phyloP scores from a whole-genome alignment of 2,329 filamentous ascomycete genomes.

The Trichoderma breve region DNA sequence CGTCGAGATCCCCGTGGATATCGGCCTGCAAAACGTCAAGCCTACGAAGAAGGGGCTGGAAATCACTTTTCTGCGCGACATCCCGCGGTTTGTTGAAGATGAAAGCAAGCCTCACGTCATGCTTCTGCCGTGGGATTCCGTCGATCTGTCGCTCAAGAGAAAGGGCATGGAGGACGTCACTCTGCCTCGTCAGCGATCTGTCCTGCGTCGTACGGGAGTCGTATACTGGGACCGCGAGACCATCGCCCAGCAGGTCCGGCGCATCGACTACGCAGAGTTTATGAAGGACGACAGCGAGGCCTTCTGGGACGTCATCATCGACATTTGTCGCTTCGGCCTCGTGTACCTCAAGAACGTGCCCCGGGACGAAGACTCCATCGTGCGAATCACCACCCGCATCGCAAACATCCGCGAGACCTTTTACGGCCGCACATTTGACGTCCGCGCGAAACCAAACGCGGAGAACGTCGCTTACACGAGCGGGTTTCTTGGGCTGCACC shows the following conservation, averaged over 20 bases:
- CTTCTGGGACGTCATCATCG: conserved; percentile 60
- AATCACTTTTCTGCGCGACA: conserved; percentile 58
- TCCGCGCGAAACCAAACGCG: conserved; percentile 74
- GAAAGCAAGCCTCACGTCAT: conserved; percentile 33
- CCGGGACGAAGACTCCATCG: conserved; percentile 61
- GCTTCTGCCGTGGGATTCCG: conserved; percentile 35
- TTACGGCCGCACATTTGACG: conserved; percentile 89
- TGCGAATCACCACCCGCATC: conserved; percentile 67
- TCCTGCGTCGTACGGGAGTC: conserved; percentile 35
- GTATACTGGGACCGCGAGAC: conserved; percentile 42
- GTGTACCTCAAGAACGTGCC: conserved; percentile 77
- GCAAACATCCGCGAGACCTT: conserved; percentile 82
- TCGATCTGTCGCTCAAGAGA: conserved; percentile 35
- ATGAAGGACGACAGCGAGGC: conserved; percentile 55
- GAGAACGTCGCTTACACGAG: conserved; percentile 93
- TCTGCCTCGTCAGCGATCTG: conserved; percentile 28
- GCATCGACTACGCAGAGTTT: conserved; percentile 69
- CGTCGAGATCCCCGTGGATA: conserved; percentile 38
- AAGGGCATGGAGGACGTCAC: conserved; percentile 24
- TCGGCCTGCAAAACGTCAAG: conserved; percentile 34
- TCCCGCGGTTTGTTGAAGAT: conserved; percentile 32
- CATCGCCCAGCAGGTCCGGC: conserved; percentile 46
- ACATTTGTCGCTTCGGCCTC: conserved; percentile 66
- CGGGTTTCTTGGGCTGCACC: conserved; percentile 80
- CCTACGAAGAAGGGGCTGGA: conserved; percentile 44